Evolutionary conservation across 306 rosid species (phyloP), one percentile per base, ranked within the genome.

Genomic region (Pyrus pyrifolia): DNA sequence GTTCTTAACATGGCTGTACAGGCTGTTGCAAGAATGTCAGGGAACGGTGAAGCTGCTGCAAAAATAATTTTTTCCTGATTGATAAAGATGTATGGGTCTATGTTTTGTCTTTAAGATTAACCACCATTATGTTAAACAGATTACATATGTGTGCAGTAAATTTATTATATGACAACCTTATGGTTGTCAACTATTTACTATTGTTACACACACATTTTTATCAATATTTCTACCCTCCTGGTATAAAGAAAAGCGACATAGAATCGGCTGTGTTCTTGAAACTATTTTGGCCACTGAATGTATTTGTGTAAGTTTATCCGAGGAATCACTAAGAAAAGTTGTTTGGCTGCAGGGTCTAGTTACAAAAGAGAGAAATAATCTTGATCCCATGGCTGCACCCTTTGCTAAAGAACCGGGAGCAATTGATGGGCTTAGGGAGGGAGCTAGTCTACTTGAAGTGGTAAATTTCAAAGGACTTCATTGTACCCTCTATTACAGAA

Each of bases 371-470:
- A 91, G 99, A 88, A 88, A 69, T 67, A 84, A 80, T 78, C 85
- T 92, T 72, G 97, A 89, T 86, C 90, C 96, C 8, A 89, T 91
- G 42, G 99, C 97, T 62, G 90, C 93, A 63, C 93, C 97, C 53
- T 96, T 96, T 88, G 98, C 99, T 77, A 92, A 87, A 86, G 87
- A 86, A 69, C 87, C 90, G 33, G 83, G 83, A 60, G 90, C 86
- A 46, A 60, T 88, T 58, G 97, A 89, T 68, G 98, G 96, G 79
- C 96, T 92, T 76, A 84, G 76, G 44, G 99, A 96, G 89, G 99
- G 98, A 84, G 88, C 97, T 73, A 79, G 85, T 79, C 87, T 96
- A 82, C 18, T 84, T 87, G 99, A 96, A 86, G 99, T 96, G 97
- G 99, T 96, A 96, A 86, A 73, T 80, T 8, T 84, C 83, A 61